These are phyloP conservation scores for Ocimum tenuiflorum DNA, from an alignment of 257 asterid species.

Conservation along the genomic window DNA sequence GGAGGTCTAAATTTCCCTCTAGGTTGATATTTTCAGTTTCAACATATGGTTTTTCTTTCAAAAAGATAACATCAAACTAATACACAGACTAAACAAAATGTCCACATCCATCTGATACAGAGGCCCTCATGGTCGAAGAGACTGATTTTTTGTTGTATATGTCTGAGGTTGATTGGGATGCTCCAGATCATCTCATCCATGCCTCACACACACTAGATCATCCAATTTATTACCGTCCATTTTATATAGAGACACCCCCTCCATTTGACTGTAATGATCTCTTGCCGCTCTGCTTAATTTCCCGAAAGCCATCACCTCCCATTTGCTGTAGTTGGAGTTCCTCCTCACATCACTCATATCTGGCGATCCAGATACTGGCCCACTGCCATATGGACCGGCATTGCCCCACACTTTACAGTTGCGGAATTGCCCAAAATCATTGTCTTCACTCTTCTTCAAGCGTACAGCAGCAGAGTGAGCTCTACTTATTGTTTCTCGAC, in stretches of 20 bases:
- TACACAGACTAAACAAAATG: not conserved
- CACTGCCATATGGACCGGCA: conserved; percentile 61
- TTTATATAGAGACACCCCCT: conserved; percentile 76
- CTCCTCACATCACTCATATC: conserved; percentile 66
- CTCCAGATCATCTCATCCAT: conserved; percentile 22
- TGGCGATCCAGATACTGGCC: conserved; percentile 63
- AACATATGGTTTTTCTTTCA: no score
- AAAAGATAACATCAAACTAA: not conserved
- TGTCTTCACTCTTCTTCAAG: conserved; percentile 43
- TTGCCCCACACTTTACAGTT: conserved; percentile 89
- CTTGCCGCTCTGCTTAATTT: conserved; percentile 52
- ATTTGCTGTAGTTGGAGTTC: conserved; percentile 72
- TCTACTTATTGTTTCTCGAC: conserved; percentile 58
- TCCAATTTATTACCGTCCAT: conserved; percentile 96
- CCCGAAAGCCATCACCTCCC: conserved; percentile 72
- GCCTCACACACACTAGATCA: conserved; percentile 85
- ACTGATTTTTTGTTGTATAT: not conserved
- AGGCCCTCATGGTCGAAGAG: not conserved
- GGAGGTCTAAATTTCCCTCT: no score
- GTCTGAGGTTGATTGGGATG: no score
- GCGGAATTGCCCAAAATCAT: conserved; percentile 53
- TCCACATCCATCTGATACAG: not conserved
- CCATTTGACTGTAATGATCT: conserved; percentile 65
- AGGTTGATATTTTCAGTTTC: no score
- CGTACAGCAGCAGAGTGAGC: conserved; percentile 81